Percentiles rank a stretch among this genome's conserved stretches.
These are phyloP conservation scores for Iberis pinnata DNA, from an alignment of 345 rosid species.

Conservation along the genomic window DNA sequence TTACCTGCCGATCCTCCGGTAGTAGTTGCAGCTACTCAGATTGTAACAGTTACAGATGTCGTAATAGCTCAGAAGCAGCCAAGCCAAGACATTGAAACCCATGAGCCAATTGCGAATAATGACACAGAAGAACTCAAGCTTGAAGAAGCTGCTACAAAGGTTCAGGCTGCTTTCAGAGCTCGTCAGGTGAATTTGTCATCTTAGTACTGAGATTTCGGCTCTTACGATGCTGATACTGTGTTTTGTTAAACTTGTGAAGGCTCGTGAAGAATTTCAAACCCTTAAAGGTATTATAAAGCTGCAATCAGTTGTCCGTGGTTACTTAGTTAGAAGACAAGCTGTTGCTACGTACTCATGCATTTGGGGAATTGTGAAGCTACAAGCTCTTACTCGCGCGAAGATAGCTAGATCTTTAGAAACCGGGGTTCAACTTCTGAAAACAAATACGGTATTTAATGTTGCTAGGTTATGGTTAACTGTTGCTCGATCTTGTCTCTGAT, in stretches of 20 bases:
- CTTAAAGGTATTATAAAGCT: conserved; percentile 56
- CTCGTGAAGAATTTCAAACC: conserved; percentile 46
- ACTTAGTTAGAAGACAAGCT: conserved; percentile 79
- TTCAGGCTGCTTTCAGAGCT: conserved; percentile 71
- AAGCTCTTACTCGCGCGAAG: conserved; percentile 53
- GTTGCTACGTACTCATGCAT: conserved; percentile 59
- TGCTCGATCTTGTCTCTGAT: neutral
- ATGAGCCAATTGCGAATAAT: conserved; percentile 12
- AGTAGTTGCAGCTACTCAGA: conserved; percentile 23
- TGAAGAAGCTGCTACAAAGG: conserved; percentile 55
- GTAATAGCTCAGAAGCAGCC: conserved; percentile 27
- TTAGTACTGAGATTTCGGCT: neutral
- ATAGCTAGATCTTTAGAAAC: conserved; percentile 40
- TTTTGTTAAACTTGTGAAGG: conserved; percentile 33
- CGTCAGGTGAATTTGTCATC: conserved; percentile 43
- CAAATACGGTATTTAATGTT: conserved; percentile 15
- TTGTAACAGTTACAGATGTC: conserved; percentile 26
- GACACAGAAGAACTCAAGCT: conserved; percentile 40
- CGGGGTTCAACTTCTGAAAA: conserved; percentile 33
- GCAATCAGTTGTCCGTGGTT: conserved; percentile 76
- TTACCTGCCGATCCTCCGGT: conserved; percentile 24
- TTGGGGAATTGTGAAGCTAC: conserved; percentile 57
- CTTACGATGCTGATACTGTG: conserved; percentile 2
- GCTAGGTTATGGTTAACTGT: neutral
- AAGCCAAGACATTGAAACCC: conserved; percentile 23